Evolutionary conservation across 2,329 filamentous ascomycete species (phyloP).

Genomic region (Teratosphaeria epicoccoides): DNA sequence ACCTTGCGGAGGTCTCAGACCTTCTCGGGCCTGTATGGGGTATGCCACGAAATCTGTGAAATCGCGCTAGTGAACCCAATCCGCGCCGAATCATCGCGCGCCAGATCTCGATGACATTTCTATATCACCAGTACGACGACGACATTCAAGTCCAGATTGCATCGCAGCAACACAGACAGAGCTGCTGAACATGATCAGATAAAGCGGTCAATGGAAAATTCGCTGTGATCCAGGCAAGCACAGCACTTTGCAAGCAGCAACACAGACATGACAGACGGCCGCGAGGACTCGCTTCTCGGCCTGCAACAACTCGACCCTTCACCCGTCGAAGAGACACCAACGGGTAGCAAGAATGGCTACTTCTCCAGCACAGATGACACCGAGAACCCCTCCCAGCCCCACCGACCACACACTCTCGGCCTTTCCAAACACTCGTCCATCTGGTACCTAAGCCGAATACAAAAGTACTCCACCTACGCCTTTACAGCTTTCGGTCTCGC

Average conservation of each 20-base stretch:
- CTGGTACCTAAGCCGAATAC: slow-evolving; percentile 67
- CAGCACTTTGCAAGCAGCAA: neutral
- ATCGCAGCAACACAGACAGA: neutral
- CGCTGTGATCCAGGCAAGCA: too few relatives aligned
- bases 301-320: slow-evolving; percentile 65
- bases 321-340: slow-evolving; percentile 54
- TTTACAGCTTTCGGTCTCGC: slow-evolving; percentile 66
- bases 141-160: neutral
- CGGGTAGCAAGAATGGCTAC: slow-evolving; percentile 41
- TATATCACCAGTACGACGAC: neutral
- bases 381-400: slow-evolving; percentile 7
- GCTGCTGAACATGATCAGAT: too few relatives aligned
- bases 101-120: neutral
- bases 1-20: too few relatives aligned
- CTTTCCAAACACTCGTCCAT: slow-evolving; percentile 61
- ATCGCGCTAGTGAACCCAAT: neutral
- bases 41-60: too few relatives aligned
- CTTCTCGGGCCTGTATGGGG: too few relatives aligned
- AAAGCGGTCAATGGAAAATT: too few relatives aligned
- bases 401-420: slow-evolving; percentile 26
- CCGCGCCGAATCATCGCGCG: neutral
- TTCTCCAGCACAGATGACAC: slow-evolving; percentile 21
- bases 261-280: slow-evolving; percentile 23
- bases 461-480: slow-evolving; percentile 82
- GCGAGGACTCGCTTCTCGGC: slow-evolving; percentile 33